A percentile compares a stretch with the other conserved stretches of the same genome.
Evolutionary conservation across 176 grass and related monocot genomes (phyloP).

Genomic region (Avena sativa): DNA sequence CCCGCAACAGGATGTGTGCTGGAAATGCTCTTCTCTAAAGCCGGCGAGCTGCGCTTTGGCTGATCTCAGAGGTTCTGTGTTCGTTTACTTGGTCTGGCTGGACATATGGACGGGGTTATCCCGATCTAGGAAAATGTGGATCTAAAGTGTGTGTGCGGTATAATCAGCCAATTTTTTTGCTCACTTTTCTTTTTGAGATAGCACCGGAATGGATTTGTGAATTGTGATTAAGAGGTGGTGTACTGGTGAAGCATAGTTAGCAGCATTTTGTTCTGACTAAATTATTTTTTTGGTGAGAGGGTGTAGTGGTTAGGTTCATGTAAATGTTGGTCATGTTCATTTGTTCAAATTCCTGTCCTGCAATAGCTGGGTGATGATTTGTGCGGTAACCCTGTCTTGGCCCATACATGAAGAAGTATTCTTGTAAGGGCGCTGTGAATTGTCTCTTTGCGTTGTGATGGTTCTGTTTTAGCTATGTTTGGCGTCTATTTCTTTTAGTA

Average conservation of each 20-base stretch:
- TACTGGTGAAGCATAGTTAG: constrained; percentile 41
- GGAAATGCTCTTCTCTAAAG: constrained; percentile 36
- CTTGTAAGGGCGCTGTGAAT: neutral
- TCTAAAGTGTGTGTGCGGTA: constrained; percentile 33
- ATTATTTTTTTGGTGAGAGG: constrained; percentile 51
- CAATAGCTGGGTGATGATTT: constrained; percentile 18
- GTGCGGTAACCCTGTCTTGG: neutral
- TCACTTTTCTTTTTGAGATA: constrained; percentile 32
- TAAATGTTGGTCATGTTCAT: constrained; percentile 42
- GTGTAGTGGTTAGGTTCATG: constrained; percentile 38
- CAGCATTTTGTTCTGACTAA: constrained; percentile 46
- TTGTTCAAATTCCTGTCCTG: constrained; percentile 21
- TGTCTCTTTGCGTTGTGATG: neutral
- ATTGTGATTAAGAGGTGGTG: constrained; percentile 51
- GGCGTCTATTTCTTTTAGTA: neutral
- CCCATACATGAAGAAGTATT: constrained; percentile 5
- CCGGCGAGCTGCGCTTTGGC: constrained; percentile 24
- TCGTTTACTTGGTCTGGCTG: neutral
- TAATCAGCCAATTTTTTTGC: constrained; percentile 46
- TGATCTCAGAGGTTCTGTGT: neutral
- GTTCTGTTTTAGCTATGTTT: neutral
- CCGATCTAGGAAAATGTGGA: constrained; percentile 39
- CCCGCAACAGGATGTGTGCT: constrained; percentile 55
- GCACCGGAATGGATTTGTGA: constrained; percentile 49
- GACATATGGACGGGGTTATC: neutral